These are phyloP conservation scores for Phytopythium helicoides DNA, from an alignment of 352 stramenopile species.

Conservation along the genomic window DNA sequence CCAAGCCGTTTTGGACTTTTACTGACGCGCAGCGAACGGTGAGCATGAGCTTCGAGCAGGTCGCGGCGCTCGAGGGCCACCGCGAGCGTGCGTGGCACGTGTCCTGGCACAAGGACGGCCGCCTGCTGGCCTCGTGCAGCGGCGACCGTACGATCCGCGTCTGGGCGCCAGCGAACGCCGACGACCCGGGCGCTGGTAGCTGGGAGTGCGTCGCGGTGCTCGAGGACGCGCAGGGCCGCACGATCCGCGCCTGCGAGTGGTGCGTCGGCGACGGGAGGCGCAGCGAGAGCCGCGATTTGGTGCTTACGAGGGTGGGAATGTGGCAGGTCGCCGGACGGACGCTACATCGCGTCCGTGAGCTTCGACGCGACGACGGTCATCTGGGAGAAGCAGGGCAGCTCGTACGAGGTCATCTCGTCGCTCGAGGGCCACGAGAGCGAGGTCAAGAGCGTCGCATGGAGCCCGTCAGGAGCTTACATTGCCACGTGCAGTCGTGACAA, in stretches of 20 bases:
- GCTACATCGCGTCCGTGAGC: slow-evolving; percentile 92
- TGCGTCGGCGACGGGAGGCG: too few species aligned
- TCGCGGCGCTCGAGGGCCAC: slow-evolving; percentile 80
- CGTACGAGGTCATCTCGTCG: slow-evolving; percentile 94
- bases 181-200: slow-evolving; percentile 11
- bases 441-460: slow-evolving; percentile 97
- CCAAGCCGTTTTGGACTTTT: too few species aligned
- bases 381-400: slow-evolving; percentile 87
- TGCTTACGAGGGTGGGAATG: slow-evolving; percentile 1
- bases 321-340: slow-evolving; percentile 66
- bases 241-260: slow-evolving; percentile 95
- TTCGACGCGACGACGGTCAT: slow-evolving; percentile 97
- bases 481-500: slow-evolving; percentile 99
- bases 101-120: slow-evolving; percentile 85
- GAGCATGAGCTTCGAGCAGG: slow-evolving; percentile 27
- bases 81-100: slow-evolving; percentile 90
- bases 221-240: slow-evolving; percentile 93
- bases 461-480: slow-evolving; percentile 89
- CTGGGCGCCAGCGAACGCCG: slow-evolving; percentile 41
- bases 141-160: slow-evolving; percentile 88
- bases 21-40: neutral
- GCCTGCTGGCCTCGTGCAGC: slow-evolving; percentile 88
- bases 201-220: slow-evolving; percentile 93
- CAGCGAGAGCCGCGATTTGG: too few species aligned
- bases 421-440: slow-evolving; percentile 99